A percentile compares a stretch with the other conserved stretches of the same genome.
phyloP scores from a whole-genome alignment of 2,329 filamentous ascomycete genomes.

The Xylariaceae sp. region DNA sequence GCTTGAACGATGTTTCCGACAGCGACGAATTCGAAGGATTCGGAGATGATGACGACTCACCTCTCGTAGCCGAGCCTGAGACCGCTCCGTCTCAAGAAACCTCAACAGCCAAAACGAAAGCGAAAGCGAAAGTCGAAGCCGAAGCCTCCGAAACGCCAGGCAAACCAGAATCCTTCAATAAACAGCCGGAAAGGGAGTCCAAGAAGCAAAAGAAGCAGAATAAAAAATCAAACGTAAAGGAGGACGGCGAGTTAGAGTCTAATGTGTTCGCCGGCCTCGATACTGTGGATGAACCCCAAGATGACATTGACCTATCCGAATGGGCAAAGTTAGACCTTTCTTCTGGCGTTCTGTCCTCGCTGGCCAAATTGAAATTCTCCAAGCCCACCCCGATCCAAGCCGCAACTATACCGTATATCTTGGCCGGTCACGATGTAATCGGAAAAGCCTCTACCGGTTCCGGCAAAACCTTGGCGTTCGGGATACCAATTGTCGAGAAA shows the following conservation, averaged over 20 bases:
- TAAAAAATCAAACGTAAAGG: conserved; percentile 30
- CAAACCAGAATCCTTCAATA: conserved; percentile 21
- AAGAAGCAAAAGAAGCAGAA: conserved; percentile 18
- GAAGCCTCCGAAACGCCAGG: conserved; percentile 19
- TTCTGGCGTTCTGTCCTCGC: conserved; percentile 60
- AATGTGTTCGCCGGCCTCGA: conserved; percentile 53
- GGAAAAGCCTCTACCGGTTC: conserved; percentile 96
- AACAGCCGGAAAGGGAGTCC: conserved; percentile 22
- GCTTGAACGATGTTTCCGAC: conserved; percentile 16
- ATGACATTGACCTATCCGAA: conserved; percentile 65
- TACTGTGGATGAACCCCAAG: conserved; percentile 47
- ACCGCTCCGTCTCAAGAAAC: conserved; percentile 16
- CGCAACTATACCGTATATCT: conserved; percentile 72
- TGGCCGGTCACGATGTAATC: conserved; percentile 82
- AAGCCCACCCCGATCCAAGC: conserved; percentile 79
- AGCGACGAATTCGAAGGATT: conserved; percentile 58
- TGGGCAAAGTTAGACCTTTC: conserved; percentile 76
- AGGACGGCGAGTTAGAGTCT: conserved; percentile 39
- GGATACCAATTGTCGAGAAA: conserved; percentile 83
- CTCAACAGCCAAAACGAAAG: background rate
- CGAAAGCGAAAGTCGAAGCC: background rate
- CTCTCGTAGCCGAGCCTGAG: conserved; percentile 18
- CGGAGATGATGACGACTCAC: conserved; percentile 51
- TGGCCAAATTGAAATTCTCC: conserved; percentile 74
- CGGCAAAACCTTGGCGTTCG: conserved; percentile 93